Evolutionary conservation across 768 basidiomycete genomes (phyloP).

Genomic region (Scleroderma citrinum): DNA sequence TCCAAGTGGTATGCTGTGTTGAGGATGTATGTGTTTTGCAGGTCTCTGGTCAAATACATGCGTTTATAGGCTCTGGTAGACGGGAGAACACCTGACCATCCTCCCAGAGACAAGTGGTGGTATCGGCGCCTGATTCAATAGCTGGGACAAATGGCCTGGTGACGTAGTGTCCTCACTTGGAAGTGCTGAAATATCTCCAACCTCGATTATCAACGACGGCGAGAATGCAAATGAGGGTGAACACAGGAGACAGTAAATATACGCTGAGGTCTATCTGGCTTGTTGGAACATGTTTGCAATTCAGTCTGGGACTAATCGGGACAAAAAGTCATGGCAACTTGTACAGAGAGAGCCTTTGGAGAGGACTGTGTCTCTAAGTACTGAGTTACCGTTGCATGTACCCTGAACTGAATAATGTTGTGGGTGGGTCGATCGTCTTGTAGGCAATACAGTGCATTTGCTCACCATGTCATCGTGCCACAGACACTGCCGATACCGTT

Average conservation of each 20-base stretch:
- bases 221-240: conserved; percentile 37
- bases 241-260: conserved; percentile 35
- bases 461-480: not conserved
- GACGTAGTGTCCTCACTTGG: conserved; percentile 14
- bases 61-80: conserved; percentile 67
- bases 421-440: too few relatives aligned
- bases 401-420: too few relatives aligned
- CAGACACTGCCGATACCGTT: conserved; percentile 10
- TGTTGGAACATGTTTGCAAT: not conserved
- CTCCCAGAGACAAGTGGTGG: conserved; percentile 79
- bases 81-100: conserved; percentile 67
- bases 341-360: too few relatives aligned
- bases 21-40: conserved; percentile 88
- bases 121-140: conserved; percentile 34
- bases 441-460: too few relatives aligned
- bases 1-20: conserved; percentile 73
- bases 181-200: conserved; percentile 2
- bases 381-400: too few relatives aligned
- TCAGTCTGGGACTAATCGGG: too few relatives aligned
- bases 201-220: conserved; percentile 25
- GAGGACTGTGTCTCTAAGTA: too few relatives aligned
- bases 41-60: conserved; percentile 80
- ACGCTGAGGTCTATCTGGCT: conserved; percentile 18
- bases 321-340: too few relatives aligned
- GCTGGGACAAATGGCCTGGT: conserved; percentile 17